phyloP scores from a whole-genome alignment of 306 rosid species.

The Notholithocarpus densiflorus region DNA sequence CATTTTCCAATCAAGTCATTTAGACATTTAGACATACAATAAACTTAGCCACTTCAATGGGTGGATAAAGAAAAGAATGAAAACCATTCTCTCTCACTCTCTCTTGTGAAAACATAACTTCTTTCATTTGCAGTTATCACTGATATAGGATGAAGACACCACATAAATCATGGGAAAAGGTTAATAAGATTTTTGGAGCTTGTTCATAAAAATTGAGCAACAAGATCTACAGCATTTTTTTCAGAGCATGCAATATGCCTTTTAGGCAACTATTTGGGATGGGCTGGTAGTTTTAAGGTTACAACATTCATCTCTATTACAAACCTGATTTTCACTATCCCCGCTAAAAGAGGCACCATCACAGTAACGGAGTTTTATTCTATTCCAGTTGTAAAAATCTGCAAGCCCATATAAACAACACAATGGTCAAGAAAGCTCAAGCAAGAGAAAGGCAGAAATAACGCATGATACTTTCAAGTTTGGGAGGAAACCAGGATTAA shows the following conservation, averaged over 20 bases:
- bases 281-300: too few species aligned
- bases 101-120: too few species aligned
- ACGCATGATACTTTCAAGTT: background rate
- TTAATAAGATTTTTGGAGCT: background rate
- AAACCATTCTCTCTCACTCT: slow-evolving; percentile 9
- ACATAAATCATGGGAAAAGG: background rate
- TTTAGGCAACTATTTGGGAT: too few species aligned
- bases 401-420: slow-evolving; percentile 22
- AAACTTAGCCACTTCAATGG: slow-evolving; percentile 2
- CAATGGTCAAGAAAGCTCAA: slow-evolving; percentile 7
- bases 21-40: background rate
- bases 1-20: background rate
- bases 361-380: slow-evolving; percentile 96
- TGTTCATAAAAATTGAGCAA: background rate
- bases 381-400: slow-evolving; percentile 95
- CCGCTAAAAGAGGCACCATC: slow-evolving; percentile 97
- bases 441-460: slow-evolving; percentile 7
- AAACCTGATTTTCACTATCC: slow-evolving; percentile 70
- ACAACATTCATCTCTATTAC: background rate
- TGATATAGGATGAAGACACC: background rate
- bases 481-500: slow-evolving; percentile 74
- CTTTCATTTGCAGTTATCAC: background rate
- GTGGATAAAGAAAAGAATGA: background rate
- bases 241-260: background rate
- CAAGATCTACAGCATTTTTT: background rate